These are phyloP conservation scores for Metschnikowia peoriensis DNA, from an alignment of 805 yeast genomes.

Conservation along the genomic window DNA sequence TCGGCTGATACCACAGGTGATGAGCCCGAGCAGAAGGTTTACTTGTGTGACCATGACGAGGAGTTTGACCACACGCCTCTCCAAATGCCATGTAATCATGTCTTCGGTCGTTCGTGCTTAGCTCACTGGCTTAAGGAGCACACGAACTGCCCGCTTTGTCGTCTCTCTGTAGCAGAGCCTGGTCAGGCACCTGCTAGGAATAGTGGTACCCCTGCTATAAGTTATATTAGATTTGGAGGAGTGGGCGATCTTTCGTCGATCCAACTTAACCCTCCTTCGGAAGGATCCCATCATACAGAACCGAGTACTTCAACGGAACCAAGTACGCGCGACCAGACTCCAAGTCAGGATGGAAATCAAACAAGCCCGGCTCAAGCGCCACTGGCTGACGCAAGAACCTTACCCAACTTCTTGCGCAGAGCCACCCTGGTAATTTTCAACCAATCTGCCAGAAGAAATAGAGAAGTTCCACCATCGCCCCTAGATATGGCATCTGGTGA, in stretches of 20 bases:
- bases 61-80: conserved; percentile 57
- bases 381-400: neutral
- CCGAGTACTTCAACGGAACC: neutral
- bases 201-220: conserved; percentile 6
- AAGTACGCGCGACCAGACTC: neutral
- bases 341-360: neutral
- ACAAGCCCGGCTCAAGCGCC: neutral
- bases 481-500: neutral
- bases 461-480: conserved; percentile 14
- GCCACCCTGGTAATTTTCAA: conserved; percentile 14
- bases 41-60: conserved; percentile 15
- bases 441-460: conserved; percentile 3
- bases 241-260: conserved; percentile 3
- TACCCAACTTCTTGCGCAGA: conserved; percentile 13
- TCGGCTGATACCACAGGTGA: neutral
- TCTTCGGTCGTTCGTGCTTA: conserved; percentile 84
- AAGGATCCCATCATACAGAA: conserved; percentile 1
- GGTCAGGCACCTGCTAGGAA: conserved; percentile 4
- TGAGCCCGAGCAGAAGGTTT: conserved; percentile 9
- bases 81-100: conserved; percentile 79
- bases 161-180: conserved; percentile 37
- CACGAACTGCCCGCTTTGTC: conserved; percentile 83
- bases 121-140: conserved; percentile 77
- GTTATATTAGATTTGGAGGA: conserved; percentile 17
- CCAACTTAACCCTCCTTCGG: neutral